These are phyloP conservation scores for Linnemannia zychae DNA, from an alignment of 192 early-diverging fungal genomes.

Conservation along the genomic window DNA sequence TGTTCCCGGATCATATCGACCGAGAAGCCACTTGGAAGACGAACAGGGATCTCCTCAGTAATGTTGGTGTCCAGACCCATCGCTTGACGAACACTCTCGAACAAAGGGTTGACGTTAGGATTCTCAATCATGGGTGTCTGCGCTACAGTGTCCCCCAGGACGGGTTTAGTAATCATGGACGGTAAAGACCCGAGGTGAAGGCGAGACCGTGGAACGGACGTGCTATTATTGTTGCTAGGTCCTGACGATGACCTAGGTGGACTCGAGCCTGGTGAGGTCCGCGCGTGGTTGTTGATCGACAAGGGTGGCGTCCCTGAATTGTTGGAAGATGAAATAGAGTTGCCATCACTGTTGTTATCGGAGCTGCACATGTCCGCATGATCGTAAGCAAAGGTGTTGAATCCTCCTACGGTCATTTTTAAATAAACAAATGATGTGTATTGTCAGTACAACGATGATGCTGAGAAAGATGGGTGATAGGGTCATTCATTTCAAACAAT, in stretches of 20 bases:
- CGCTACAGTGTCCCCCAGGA: conserved; percentile 45
- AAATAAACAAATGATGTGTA: neutral
- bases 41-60: conserved; percentile 68
- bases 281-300: neutral
- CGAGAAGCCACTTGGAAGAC: conserved; percentile 57
- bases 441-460: neutral
- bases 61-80: conserved; percentile 67
- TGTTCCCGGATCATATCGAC: conserved; percentile 31
- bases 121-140: conserved; percentile 68
- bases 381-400: conserved; percentile 50
- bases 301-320: neutral
- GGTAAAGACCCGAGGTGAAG: conserved; percentile 38
- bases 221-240: neutral
- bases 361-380: conserved; percentile 48
- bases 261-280: neutral
- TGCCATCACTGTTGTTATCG: conserved; percentile 22
- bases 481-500: neutral
- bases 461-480: neutral
- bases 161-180: conserved; percentile 26
- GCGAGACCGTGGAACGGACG: conserved; percentile 21
- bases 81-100: conserved; percentile 70
- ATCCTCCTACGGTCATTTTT: conserved; percentile 60
- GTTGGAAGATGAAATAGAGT: neutral
- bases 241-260: neutral
- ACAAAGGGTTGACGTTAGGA: conserved; percentile 69